Base-by-base conservation (phyloP, 2,329 filamentous ascomycete species). In the Aspergillus sp. region DNA sequence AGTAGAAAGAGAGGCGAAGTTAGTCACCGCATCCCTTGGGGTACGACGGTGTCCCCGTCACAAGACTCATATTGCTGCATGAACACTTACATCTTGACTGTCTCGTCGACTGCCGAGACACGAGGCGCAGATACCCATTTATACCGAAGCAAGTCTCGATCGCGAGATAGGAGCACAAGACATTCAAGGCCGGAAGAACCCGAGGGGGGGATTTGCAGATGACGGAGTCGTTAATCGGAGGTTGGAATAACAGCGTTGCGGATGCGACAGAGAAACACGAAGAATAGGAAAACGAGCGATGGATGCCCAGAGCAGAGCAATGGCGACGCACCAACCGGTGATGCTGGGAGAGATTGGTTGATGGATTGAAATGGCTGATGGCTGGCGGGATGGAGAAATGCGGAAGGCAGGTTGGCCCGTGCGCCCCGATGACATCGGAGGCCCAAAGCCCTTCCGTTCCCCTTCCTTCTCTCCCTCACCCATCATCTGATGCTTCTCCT, bases 121-220 rank as follows among this genome's bases (percentile, higher is more conserved):
- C 20, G 78, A 80, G 58, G 74, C 67, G 67, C 78, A 80, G 61
- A 75, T 64, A 64, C 78, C 78, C 78, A 80, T 80, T 69, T 73
- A 71, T 65, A 46, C 22, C 42, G 24, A 51, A 57, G 36, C 55
- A 36, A 46, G 57, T 46, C 26, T 16, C 53, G 32, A 45, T 62
- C 36, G 55, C 51, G 55, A 32, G 58, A 36, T 6, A 16, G 55
- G 56, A 47, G 54, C 31, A 61, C 51, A 56, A 64, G 57, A 32
- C 60, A 56, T 62, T 36, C 59, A 62, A 61, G 20, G 52, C 45
- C 39, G n/a, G 52, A 51, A 50, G 16, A 14, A 32, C 26, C 53
- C 53, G 42, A 16, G 29, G 16, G 36, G 52, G 31, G n/a, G 4
- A 20, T 9, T n/a, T 4, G 16, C 24, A 12, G 42, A 55, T 32